These are phyloP conservation scores for Cornus suecica DNA, from an alignment of 148 eudicot genomes.

Conservation along the genomic window DNA sequence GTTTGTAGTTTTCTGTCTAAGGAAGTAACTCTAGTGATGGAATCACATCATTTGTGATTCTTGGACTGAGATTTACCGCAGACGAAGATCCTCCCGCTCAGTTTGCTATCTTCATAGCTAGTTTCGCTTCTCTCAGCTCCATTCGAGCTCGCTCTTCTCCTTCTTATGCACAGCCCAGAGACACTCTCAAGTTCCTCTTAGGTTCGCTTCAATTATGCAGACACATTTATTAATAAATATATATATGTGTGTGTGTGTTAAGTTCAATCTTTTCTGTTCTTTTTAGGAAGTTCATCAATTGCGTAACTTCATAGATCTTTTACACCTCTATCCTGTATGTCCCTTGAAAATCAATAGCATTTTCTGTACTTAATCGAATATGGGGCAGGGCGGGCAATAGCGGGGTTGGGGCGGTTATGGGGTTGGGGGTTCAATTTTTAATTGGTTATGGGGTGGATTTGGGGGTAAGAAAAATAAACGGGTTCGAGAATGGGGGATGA, in stretches of 20 bases:
- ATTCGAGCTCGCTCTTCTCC: conserved; percentile 11
- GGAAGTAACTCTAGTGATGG: conserved; percentile 14
- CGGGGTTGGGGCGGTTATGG: too few relatives aligned
- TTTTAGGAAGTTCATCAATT: too few relatives aligned
- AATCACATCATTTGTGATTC: conserved; percentile 15
- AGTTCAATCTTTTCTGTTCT: too few relatives aligned
- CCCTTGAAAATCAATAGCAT: too few relatives aligned
- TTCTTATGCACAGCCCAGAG: background rate
- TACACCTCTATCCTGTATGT: background rate
- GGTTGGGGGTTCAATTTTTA: too few relatives aligned
- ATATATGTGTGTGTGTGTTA: too few relatives aligned
- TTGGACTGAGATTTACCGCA: conserved; percentile 8
- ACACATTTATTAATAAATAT: background rate
- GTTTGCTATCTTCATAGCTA: background rate
- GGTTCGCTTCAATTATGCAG: conserved; percentile 8
- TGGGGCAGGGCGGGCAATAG: too few relatives aligned
- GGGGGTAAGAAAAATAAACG: too few relatives aligned
- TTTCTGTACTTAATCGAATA: too few relatives aligned
- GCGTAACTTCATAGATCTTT: too few relatives aligned
- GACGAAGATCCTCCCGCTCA: conserved; percentile 17
- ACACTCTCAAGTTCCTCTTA: conserved; percentile 18
- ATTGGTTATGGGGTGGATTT: too few relatives aligned
- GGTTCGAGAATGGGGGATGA: too few relatives aligned
- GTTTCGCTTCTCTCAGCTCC: conserved; percentile 4
- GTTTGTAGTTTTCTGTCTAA: background rate